These are phyloP conservation scores for Mortierella sp. DNA, from an alignment of 371 early-diverging fungal genomes.

Conservation along the genomic window DNA sequence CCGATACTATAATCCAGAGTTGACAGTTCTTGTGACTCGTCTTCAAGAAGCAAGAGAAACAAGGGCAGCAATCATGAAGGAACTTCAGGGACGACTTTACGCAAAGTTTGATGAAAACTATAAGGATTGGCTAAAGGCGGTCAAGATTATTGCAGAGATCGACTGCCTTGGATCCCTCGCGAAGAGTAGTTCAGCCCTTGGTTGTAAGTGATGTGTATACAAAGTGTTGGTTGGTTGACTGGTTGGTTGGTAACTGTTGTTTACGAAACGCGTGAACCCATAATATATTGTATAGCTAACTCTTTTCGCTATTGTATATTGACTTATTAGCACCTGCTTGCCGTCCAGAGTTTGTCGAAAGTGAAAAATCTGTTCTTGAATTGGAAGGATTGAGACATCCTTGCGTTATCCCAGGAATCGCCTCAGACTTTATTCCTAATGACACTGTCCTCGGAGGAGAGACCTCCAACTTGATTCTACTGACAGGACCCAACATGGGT, in stretches of 20 bases:
- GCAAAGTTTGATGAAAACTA: slow-evolving; percentile 84
- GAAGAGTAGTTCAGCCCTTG: slow-evolving; percentile 77
- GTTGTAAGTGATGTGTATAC: slow-evolving; percentile 45
- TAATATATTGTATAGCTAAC: neutral
- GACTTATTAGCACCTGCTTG: slow-evolving; percentile 69
- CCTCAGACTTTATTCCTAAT: slow-evolving; percentile 94
- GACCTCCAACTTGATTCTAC: slow-evolving; percentile 84
- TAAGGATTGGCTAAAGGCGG: slow-evolving; percentile 76
- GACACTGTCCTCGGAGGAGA: slow-evolving; percentile 85
- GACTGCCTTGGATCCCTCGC: slow-evolving; percentile 94
- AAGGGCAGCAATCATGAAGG: slow-evolving; percentile 66
- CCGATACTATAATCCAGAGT: slow-evolving; percentile 88
- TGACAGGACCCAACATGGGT: slow-evolving; percentile 99
- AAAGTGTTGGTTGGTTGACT: too few species aligned
- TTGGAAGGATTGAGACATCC: slow-evolving; percentile 90
- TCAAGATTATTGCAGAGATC: slow-evolving; percentile 83
- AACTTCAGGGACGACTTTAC: slow-evolving; percentile 80
- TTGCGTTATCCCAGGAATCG: slow-evolving; percentile 75
- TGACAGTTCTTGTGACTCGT: slow-evolving; percentile 75
- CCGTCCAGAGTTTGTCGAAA: slow-evolving; percentile 82
- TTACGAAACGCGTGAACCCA: too few species aligned
- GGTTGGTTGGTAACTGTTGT: too few species aligned
- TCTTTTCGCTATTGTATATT: neutral
- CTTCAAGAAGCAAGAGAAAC: slow-evolving; percentile 91
- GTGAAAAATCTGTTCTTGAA: slow-evolving; percentile 74